phyloP scores from a whole-genome alignment of 2,329 filamentous ascomycete genomes.

The Penicillium janthinellum region DNA sequence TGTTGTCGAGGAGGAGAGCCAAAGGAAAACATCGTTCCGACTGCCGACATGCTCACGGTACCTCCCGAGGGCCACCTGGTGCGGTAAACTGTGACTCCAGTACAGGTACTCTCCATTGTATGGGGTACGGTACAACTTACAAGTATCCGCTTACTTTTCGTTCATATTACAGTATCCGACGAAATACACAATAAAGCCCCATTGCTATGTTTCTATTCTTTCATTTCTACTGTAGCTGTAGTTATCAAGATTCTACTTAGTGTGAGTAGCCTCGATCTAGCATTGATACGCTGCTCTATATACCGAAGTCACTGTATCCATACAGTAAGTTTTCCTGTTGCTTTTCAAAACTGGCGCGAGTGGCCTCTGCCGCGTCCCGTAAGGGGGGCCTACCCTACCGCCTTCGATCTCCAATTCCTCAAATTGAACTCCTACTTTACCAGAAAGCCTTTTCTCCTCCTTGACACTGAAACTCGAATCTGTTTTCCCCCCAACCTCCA shows the following conservation, averaged over 20 bases:
- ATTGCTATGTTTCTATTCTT: no score
- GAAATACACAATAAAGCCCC: no score
- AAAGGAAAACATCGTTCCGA: conserved; percentile 22
- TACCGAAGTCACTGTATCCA: background rate
- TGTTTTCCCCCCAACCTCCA: conserved; percentile 1
- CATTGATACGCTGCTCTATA: no score
- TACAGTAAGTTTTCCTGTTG: background rate
- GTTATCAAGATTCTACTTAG: background rate
- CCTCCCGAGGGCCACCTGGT: conserved; percentile 21
- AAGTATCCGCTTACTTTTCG: no score
- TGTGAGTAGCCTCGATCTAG: no score
- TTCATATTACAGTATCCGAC: no score
- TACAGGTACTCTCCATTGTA: no score
- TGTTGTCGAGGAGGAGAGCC: background rate
- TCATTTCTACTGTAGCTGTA: background rate
- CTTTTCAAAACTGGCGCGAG: conserved; percentile 17
- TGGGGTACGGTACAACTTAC: background rate
- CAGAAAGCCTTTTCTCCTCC: conserved; percentile 2
- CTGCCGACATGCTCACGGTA: conserved; percentile 24
- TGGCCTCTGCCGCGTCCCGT: conserved; percentile 15
- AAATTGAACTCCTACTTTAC: background rate
- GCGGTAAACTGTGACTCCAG: background rate
- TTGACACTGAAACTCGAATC: conserved; percentile 4
- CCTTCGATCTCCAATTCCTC: conserved; percentile 6
- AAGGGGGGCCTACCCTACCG: conserved; percentile 5